Percentiles rank a stretch among this genome's conserved stretches.
Evolutionary conservation across 441 rosid species (phyloP).

Genomic region (Pelargonium myrrhifolium): DNA sequence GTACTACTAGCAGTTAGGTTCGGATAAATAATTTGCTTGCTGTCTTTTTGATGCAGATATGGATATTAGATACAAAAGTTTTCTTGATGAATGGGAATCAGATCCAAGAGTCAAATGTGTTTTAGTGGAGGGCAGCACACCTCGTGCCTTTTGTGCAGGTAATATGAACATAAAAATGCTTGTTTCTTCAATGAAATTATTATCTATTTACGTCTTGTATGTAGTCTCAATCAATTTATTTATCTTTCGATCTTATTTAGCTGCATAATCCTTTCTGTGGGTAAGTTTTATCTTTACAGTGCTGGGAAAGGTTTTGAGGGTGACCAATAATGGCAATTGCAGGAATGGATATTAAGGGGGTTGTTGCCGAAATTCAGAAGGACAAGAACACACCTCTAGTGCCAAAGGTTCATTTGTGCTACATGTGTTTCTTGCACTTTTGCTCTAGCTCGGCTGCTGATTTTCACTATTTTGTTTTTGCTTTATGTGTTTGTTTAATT

Average conservation of each 20-base stretch:
- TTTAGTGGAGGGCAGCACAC: slow-evolving; percentile 58
- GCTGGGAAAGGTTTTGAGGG: slow-evolving; percentile 27
- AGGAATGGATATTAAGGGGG: slow-evolving; percentile 98
- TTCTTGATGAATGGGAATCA: slow-evolving; percentile 83
- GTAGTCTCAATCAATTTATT: not conserved
- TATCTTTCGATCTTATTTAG: not conserved
- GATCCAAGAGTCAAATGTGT: slow-evolving; percentile 80
- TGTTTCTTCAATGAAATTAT: slow-evolving; percentile 2
- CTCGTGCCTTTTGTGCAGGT: slow-evolving; percentile 84
- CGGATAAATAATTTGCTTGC: not conserved
- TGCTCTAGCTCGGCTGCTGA: slow-evolving; percentile 2
- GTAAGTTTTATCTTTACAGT: slow-evolving; percentile 17
- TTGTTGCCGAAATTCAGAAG: slow-evolving; percentile 77
- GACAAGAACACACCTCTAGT: slow-evolving; percentile 77
- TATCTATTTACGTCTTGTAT: not conserved
- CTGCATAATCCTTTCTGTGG: not conserved
- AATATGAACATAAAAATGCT: slow-evolving; percentile 12
- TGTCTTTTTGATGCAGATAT: slow-evolving; percentile 46
- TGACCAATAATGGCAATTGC: slow-evolving; percentile 41
- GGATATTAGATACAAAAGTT: slow-evolving; percentile 60
- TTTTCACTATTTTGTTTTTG: slow-evolving; percentile 6
- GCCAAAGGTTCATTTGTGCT: slow-evolving; percentile 47
- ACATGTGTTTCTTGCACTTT: slow-evolving; percentile 7
- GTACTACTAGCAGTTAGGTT: not conserved
- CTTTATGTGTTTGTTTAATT: not conserved